A percentile compares a stretch with the other conserved stretches of the same genome.
These are phyloP conservation scores for Basidiobolus meristosporus DNA, from an alignment of 371 early-diverging fungal genomes.

Conservation along the genomic window DNA sequence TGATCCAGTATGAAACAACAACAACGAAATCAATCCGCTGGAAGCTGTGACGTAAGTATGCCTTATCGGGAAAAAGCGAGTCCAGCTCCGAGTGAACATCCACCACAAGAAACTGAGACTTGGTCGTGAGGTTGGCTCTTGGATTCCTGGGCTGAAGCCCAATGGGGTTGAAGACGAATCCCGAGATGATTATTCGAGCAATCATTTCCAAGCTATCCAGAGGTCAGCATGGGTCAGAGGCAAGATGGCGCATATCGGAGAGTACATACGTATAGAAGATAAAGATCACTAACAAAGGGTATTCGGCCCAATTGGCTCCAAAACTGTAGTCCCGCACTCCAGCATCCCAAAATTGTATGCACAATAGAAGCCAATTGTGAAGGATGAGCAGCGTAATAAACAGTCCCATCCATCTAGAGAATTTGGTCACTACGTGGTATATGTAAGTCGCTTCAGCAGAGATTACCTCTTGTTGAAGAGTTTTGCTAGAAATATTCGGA, in stretches of 20 bases:
- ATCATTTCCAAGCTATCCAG: slow-evolving; percentile 18
- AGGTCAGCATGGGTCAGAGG: too few species aligned
- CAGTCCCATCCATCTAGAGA: slow-evolving; percentile 36
- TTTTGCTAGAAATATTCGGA: too few species aligned
- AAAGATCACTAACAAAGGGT: slow-evolving; percentile 26
- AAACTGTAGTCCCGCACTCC: slow-evolving; percentile 7
- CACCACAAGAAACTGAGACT: not conserved
- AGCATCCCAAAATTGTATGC: slow-evolving; percentile 12
- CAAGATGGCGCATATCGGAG: not conserved
- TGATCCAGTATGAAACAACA: slow-evolving; percentile 33
- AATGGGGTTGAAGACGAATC: slow-evolving; percentile 22
- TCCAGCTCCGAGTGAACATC: not conserved
- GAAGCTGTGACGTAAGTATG: slow-evolving; percentile 42
- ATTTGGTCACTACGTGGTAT: too few species aligned
- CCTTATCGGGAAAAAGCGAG: slow-evolving; percentile 1
- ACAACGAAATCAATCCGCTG: slow-evolving; percentile 42
- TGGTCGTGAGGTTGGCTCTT: not conserved
- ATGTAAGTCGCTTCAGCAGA: too few species aligned
- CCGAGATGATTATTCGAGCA: slow-evolving; percentile 27
- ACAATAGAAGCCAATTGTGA: slow-evolving; percentile 18
- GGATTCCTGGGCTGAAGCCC: not conserved
- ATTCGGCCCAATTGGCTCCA: slow-evolving; percentile 31
- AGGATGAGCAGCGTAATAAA: slow-evolving; percentile 24
- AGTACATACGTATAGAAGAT: slow-evolving; percentile 28
- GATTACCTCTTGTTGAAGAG: too few species aligned